Evolutionary conservation across 2,329 filamentous ascomycete genomes (phyloP).

Genomic region (Alternaria gansuensis): DNA sequence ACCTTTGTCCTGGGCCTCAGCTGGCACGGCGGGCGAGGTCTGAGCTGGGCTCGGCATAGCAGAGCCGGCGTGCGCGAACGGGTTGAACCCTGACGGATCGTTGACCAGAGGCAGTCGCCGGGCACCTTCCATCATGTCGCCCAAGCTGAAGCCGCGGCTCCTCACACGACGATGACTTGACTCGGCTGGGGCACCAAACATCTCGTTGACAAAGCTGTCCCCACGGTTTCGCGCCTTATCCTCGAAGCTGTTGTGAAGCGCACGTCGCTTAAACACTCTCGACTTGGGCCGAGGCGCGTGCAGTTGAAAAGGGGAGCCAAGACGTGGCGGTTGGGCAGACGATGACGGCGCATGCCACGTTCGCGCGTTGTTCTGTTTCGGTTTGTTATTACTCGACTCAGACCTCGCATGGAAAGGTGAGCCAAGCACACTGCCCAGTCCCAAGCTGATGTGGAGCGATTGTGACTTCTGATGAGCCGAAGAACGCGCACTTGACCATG

Average conservation of each 20-base stretch:
- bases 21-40: conserved; percentile 28
- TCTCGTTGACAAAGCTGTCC: conserved; percentile 55
- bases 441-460: conserved; percentile 59
- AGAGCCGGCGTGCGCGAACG: conserved; percentile 36
- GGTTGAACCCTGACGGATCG: conserved; percentile 53
- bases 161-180: conserved; percentile 65
- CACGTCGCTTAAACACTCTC: conserved; percentile 66
- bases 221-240: conserved; percentile 53
- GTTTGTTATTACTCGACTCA: conserved; percentile 37
- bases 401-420: conserved; percentile 55
- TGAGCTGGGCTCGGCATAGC: conserved; percentile 41
- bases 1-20: conserved; percentile 46
- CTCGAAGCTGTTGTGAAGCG: conserved; percentile 63
- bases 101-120: conserved; percentile 63
- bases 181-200: conserved; percentile 60
- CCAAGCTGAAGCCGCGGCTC: conserved; percentile 69
- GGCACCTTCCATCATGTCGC: conserved; percentile 63
- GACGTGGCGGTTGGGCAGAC: conserved; percentile 37
- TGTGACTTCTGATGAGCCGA: conserved; percentile 62
- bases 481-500: conserved; percentile 57
- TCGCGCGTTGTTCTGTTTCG: conserved; percentile 41
- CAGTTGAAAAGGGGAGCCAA: conserved; percentile 65
- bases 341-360: conserved; percentile 47
- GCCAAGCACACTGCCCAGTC: conserved; percentile 53
- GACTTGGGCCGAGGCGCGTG: conserved; percentile 62